These are phyloP conservation scores for Fusarium chlamydosporum DNA, from an alignment of 2,329 filamentous ascomycete genomes.

Conservation along the genomic window DNA sequence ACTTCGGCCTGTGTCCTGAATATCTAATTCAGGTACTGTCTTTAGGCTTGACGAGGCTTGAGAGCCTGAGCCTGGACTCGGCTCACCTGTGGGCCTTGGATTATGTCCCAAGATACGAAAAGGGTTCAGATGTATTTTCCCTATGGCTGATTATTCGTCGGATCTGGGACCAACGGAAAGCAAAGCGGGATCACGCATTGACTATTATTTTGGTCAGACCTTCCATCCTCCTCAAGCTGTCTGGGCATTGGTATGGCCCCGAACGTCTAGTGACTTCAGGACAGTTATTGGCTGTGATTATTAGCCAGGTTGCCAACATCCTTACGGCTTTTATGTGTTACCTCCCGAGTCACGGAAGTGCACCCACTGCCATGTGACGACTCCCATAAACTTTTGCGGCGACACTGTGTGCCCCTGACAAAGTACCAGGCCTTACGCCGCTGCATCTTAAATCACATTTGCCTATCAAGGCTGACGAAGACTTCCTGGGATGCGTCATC, in stretches of 20 bases:
- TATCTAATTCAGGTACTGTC: conserved; percentile 19
- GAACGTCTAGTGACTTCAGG: conserved; percentile 16
- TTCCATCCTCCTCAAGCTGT: conserved; percentile 23
- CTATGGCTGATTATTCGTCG: conserved; percentile 12
- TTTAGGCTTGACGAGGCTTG: conserved; percentile 20
- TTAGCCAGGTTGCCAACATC: conserved; percentile 29
- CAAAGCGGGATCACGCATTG: conserved; percentile 26
- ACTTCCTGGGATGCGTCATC: conserved; percentile 27
- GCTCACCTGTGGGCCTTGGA: conserved; percentile 21
- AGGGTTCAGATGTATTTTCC: neutral
- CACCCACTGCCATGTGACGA: conserved; percentile 42
- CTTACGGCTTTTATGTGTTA: conserved; percentile 39
- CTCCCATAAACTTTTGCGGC: conserved; percentile 27
- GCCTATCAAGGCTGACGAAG: conserved; percentile 36
- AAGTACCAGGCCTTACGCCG: conserved; percentile 24
- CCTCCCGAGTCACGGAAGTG: conserved; percentile 35
- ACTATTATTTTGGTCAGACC: conserved; percentile 19
- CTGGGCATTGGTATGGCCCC: conserved; percentile 6
- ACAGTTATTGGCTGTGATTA: conserved; percentile 36
- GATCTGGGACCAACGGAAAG: conserved; percentile 2
- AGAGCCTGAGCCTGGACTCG: conserved; percentile 12
- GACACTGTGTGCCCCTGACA: conserved; percentile 7
- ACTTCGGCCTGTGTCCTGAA: conserved; percentile 8
- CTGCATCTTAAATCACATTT: conserved; percentile 32
- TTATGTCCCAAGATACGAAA: neutral